phyloP scores from a whole-genome alignment of 1,284 basidiomycete species.

The Microbotryomycetes sp. region DNA sequence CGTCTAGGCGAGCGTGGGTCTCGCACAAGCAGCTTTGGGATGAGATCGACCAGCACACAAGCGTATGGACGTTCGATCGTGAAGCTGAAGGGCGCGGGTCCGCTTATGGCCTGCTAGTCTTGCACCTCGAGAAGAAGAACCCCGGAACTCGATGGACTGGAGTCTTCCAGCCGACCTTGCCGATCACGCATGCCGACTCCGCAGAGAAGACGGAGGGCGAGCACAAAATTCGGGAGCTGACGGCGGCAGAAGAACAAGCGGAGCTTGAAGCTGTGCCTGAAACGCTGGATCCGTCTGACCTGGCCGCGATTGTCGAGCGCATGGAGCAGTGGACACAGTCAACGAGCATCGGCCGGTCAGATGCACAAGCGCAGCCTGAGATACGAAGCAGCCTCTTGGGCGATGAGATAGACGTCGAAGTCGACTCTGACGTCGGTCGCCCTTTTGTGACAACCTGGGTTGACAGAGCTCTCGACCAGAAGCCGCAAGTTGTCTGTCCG shows the following conservation, averaged over 20 bases:
- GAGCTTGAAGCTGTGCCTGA: slow-evolving; percentile 63
- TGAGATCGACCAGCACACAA: slow-evolving; percentile 57
- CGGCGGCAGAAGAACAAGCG: slow-evolving; percentile 8
- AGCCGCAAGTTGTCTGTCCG: slow-evolving; percentile 5
- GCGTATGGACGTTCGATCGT: slow-evolving; percentile 82
- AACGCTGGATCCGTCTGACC: slow-evolving; percentile 74
- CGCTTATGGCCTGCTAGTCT: slow-evolving; percentile 59
- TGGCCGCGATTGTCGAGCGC: slow-evolving; percentile 66
- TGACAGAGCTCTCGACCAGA: slow-evolving; percentile 26
- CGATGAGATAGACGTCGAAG: slow-evolving; percentile 76
- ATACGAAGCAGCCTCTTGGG: slow-evolving; percentile 62
- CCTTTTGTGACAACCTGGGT: slow-evolving; percentile 58
- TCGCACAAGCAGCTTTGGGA: slow-evolving; percentile 65
- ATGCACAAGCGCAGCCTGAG: slow-evolving; percentile 55
- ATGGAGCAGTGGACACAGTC: slow-evolving; percentile 75
- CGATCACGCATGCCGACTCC: slow-evolving; percentile 40
- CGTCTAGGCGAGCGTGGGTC: slow-evolving; percentile 46
- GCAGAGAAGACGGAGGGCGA: neutral
- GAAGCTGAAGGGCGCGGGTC: slow-evolving; percentile 49
- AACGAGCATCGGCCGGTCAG: slow-evolving; percentile 48
- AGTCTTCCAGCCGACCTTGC: slow-evolving; percentile 57
- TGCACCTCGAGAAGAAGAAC: slow-evolving; percentile 77
- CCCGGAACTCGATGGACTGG: slow-evolving; percentile 75
- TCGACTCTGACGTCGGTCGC: slow-evolving; percentile 52
- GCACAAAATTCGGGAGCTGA: slow-evolving; percentile 14